phyloP scores from a whole-genome alignment of 73 alveolate species.

The Stentor coeruleus region DNA sequence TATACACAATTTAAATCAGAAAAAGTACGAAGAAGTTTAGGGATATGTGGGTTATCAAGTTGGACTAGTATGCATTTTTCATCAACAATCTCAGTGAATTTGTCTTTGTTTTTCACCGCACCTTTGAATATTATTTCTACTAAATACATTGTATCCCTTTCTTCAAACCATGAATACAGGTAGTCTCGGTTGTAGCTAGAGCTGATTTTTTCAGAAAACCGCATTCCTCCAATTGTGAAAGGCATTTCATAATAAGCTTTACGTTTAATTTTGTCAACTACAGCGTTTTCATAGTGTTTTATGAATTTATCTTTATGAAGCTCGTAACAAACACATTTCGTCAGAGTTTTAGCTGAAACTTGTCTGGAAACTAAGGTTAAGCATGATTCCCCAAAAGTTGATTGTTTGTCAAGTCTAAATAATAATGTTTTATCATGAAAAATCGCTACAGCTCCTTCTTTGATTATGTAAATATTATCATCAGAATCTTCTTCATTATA shows the following conservation, averaged over 20 bases:
- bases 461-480: too few species aligned
- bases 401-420: neutral
- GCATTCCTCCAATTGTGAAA: neutral
- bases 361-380: neutral
- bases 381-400: neutral
- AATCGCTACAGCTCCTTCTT: neutral
- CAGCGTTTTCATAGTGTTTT: neutral
- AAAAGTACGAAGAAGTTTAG: neutral
- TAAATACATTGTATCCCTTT: neutral
- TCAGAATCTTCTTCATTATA: neutral
- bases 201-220: neutral
- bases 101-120: neutral
- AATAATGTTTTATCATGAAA: too few species aligned
- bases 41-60: neutral
- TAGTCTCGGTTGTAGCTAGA: neutral
- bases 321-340: neutral
- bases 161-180: neutral
- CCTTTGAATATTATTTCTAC: neutral
- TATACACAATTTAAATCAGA: neutral
- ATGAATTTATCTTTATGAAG: too few species aligned
- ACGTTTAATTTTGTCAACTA: neutral
- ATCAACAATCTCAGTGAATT: too few species aligned
- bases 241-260: neutral
- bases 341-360: neutral
- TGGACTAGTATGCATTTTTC: neutral